Conservation (phyloP, 495 filamentous ascomycete genomes). For the Rhizodiscina lignyota region DNA sequence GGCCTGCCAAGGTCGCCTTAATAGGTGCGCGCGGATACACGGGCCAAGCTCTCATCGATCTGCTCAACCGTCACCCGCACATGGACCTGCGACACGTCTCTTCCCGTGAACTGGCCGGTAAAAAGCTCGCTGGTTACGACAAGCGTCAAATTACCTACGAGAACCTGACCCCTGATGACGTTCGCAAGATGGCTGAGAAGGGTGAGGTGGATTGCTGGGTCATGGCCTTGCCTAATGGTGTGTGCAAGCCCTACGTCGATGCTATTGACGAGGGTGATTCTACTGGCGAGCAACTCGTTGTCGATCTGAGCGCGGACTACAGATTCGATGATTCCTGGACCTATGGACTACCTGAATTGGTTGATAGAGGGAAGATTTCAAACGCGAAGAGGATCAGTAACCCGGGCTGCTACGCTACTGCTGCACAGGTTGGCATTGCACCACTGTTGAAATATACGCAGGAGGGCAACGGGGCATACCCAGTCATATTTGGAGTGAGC, state of each 20-base stretch:
- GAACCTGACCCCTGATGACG: constrained; percentile 78
- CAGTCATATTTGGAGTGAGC: constrained; percentile 81
- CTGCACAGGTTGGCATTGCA: constrained; percentile 81
- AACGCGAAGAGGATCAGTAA: constrained; percentile 80
- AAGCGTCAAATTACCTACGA: constrained; percentile 92
- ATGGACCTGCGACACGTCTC: constrained; percentile 90
- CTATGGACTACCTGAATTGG: constrained; percentile 86
- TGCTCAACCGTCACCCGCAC: constrained; percentile 84
- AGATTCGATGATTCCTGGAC: constrained; percentile 84
- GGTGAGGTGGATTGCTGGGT: constrained; percentile 97
- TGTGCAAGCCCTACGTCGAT: constrained; percentile 92
- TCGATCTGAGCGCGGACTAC: constrained; percentile 92
- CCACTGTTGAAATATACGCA: constrained; percentile 66
- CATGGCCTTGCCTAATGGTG: constrained; percentile 93
- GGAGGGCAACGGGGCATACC: constrained; percentile 59
- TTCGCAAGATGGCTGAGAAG: constrained; percentile 75
- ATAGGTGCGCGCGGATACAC: constrained; percentile 96
- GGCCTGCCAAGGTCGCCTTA: constrained; percentile 70
- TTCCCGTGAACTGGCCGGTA: constrained; percentile 80
- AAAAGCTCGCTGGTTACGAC: constrained; percentile 78
- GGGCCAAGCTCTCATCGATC: constrained; percentile 76
- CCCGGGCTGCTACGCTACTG: constrained; percentile 93
- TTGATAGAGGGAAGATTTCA: constrained; percentile 58
- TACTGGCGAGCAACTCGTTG: constrained; percentile 61
- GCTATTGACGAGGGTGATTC: constrained; percentile 63